These are phyloP conservation scores for Trichoderma asperelloides DNA, from an alignment of 495 filamentous ascomycete species.

Conservation along the genomic window DNA sequence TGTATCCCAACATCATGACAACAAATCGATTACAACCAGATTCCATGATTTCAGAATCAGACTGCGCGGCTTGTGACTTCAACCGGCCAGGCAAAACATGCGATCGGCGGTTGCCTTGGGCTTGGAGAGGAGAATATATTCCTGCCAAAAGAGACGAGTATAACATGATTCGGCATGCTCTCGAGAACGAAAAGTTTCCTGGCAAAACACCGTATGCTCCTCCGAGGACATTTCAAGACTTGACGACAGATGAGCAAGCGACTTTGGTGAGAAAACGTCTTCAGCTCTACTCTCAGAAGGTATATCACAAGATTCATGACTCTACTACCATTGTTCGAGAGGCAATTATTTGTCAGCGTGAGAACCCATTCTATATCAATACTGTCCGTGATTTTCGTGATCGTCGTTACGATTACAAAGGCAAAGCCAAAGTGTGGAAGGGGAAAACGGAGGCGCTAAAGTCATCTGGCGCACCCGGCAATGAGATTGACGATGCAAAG, in stretches of 20 bases:
- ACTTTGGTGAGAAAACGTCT: constrained; percentile 74
- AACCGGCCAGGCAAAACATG: constrained; percentile 96
- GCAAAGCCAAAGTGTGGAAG: constrained; percentile 97
- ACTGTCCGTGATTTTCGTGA: constrained; percentile 94
- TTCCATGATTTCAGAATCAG: constrained; percentile 93
- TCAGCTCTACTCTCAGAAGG: constrained; percentile 92
- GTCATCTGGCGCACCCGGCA: constrained; percentile 61
- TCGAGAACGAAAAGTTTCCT: constrained; percentile 91
- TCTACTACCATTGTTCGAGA: constrained; percentile 87
- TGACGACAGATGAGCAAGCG: constrained; percentile 77
- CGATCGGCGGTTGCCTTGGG: constrained; percentile 90
- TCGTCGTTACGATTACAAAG: constrained; percentile 95
- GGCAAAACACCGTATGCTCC: constrained; percentile 60
- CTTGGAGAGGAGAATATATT: constrained; percentile 96
- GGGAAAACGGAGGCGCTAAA: constrained; percentile 84
- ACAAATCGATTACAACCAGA: constrained; percentile 96
- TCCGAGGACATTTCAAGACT: constrained; percentile 67
- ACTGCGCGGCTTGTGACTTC: constrained; percentile 97
- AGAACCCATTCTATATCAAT: constrained; percentile 98
- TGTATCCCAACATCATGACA: constrained; percentile 99
- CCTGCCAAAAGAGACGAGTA: constrained; percentile 96
- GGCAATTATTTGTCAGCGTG: constrained; percentile 95
- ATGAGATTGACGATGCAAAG: constrained; percentile 86
- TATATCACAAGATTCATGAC: constrained; percentile 99
- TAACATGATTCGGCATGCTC: constrained; percentile 91